Evolutionary conservation across 441 rosid species (phyloP), one percentile per base, ranked within the genome.

Genomic region (Kokia cookei): DNA sequence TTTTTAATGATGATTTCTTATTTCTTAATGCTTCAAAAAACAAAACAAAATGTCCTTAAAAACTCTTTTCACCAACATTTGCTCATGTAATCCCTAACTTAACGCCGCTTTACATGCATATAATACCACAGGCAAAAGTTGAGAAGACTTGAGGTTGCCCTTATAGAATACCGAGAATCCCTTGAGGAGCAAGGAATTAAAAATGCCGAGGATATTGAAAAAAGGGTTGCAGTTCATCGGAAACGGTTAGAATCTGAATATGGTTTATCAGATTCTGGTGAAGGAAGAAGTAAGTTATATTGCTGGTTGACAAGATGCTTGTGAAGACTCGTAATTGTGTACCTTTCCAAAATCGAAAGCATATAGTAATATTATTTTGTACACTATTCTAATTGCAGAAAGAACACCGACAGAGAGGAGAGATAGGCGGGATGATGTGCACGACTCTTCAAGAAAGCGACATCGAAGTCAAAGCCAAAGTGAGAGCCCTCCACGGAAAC

Each of bases 91-190:
- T 40, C 5, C 3, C 13, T 17, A 19, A 63, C 26, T 60, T 60
- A 14, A 53, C 35, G 42, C 32, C 47, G 48, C 47, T 77, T 77
- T 65, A 47, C 73, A 61, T 80, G 74, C 29, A 79, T 71, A 42
- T 82, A 71, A 64, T 79, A 61, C 66, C 76, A 76, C 93, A 97
- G 99, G 78, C 95, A 93, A 78, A 97, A 91, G 85, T 79, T 86
- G 84, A 90, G 98, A 82, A 89, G 93, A 42, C 78, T 97, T 69
- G 99, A 97, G 82, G 98, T 88, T 80, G 91, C 95, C 84, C 81
- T 94, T 83, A 96, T 96, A 77, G 99, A 94, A 77, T 97, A 94
- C 78, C 94, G 97, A 29, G 99, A 93, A 87, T 86, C 94, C 72
- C 92, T 97, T 0, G 99, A 97, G 82, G 99, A 97, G 62, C 89